Base-by-base conservation (phyloP, 352 stramenopile species). In the Phytophthora hybrid region DNA sequence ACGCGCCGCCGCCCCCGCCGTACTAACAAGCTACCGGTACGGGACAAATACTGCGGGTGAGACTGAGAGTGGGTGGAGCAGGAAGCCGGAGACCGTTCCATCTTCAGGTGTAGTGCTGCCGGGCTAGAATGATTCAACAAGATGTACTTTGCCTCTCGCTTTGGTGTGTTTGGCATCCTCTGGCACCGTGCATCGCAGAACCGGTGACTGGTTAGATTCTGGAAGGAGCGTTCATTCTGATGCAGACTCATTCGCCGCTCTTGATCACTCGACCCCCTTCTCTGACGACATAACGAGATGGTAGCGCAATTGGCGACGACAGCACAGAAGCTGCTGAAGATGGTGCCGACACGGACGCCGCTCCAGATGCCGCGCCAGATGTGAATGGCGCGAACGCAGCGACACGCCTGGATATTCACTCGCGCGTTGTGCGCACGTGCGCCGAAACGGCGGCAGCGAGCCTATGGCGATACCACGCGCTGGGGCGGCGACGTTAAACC, bases 201-300 rank as follows among this genome's bases (percentile, higher is more conserved):
- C 23, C 23, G 23, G 23, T 26, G 1, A 26, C 23, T 26, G 23
- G 23, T 26, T 26, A 26, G 23, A 26, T 26, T 26, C 23, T 26
- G 23, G 23, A 26, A 26, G 23, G 23, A 26, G 23, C 23, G 23
- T 26, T 41, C 34, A n/a, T 49, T 49, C 41, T 49, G 41, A 19
- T 49, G 41, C 34, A 41, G 34, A 14, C 10, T 13, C 11, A 5
- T 41, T 49, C 41, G 41, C 41, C 41, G 41, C 41, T 49, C 41
- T 49, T 49, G 53, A 64, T 64, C 67, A 69, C 34, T 59, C 18
- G 21, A 32, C 18, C 63, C 69, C 58, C 53, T 71, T 70, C 37
- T 69, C 44, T 68, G 23, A 74, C 73, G 73, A 73, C 63, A 69
- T 60, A 62, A 71, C 58, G 59, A 76, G 49, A 72, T 69, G 59